Conservation (phyloP, 2,329 filamentous ascomycete species). For the Epichloe brachyelytri region DNA sequence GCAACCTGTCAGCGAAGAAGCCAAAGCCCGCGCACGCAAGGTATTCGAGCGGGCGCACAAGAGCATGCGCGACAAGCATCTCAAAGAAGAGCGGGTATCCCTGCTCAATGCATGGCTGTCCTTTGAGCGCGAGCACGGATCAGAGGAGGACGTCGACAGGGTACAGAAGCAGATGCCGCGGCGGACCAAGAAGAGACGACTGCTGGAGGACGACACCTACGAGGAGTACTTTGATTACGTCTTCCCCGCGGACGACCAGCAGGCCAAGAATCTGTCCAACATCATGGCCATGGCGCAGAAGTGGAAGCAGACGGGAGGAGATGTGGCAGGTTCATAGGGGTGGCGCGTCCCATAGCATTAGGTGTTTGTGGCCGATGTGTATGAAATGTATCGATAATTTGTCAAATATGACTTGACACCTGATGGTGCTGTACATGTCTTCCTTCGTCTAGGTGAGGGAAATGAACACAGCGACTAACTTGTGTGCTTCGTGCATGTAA, state of each 20-base stretch:
- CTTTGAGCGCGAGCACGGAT: slow-evolving; percentile 81
- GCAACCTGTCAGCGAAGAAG: slow-evolving; percentile 63
- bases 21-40: slow-evolving; percentile 67
- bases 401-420: not conserved
- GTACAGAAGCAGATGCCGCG: slow-evolving; percentile 91
- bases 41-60: slow-evolving; percentile 80
- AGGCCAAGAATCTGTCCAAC: slow-evolving; percentile 69
- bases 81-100: slow-evolving; percentile 88
- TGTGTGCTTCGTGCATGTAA: no score
- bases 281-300: slow-evolving; percentile 74
- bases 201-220: slow-evolving; percentile 81
- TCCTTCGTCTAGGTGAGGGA: no score
- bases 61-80: slow-evolving; percentile 75
- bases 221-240: slow-evolving; percentile 95
- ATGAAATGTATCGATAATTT: not conserved
- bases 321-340: slow-evolving; percentile 16
- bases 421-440: no score
- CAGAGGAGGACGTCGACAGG: slow-evolving; percentile 59
- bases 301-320: slow-evolving; percentile 57
- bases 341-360: not conserved
- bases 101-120: slow-evolving; percentile 84
- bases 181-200: slow-evolving; percentile 81
- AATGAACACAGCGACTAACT: no score
- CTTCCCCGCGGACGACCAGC: slow-evolving; percentile 89
- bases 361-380: not conserved